Evolutionary conservation across 768 basidiomycete genomes (phyloP).

Genomic region (Termitomyces sp.): DNA sequence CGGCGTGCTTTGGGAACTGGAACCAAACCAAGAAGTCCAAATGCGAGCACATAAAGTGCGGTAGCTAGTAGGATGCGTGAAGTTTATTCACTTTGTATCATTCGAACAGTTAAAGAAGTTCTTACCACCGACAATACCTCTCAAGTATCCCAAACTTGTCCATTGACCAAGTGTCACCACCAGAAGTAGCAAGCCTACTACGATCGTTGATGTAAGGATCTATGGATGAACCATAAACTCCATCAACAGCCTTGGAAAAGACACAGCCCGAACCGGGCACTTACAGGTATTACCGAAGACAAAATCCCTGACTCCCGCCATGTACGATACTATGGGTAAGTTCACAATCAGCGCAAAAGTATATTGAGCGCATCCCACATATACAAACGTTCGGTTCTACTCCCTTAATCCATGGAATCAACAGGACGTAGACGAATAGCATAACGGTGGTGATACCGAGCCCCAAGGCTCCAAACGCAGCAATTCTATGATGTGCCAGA

Average conservation of each 20-base stretch:
- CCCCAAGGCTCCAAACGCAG: constrained; percentile 47
- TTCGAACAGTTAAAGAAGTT: constrained; percentile 1
- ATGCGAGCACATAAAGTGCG: constrained; percentile 62
- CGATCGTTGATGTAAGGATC: constrained; percentile 62
- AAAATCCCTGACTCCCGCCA: constrained; percentile 71
- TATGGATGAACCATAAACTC: constrained; percentile 14
- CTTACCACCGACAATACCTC: constrained; percentile 61
- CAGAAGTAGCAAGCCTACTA: constrained; percentile 63
- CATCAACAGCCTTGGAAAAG: neutral
- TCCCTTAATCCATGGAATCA: constrained; percentile 63
- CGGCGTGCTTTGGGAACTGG: constrained; percentile 52
- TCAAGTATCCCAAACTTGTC: constrained; percentile 59
- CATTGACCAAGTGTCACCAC: constrained; percentile 62
- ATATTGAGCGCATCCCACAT: neutral
- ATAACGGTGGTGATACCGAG: constrained; percentile 56
- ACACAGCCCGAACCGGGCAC: constrained; percentile 10
- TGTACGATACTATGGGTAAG: constrained; percentile 51
- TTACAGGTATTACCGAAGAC: constrained; percentile 62
- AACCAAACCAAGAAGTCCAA: constrained; percentile 72
- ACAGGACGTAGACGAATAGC: constrained; percentile 69
- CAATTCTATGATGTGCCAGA: constrained; percentile 31
- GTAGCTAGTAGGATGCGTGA: constrained; percentile 38
- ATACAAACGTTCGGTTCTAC: constrained; percentile 62
- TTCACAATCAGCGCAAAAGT: neutral
- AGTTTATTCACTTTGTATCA: neutral